Conservation (phyloP, 352 stramenopile genomes). For the Globisporangium carolinianum region DNA sequence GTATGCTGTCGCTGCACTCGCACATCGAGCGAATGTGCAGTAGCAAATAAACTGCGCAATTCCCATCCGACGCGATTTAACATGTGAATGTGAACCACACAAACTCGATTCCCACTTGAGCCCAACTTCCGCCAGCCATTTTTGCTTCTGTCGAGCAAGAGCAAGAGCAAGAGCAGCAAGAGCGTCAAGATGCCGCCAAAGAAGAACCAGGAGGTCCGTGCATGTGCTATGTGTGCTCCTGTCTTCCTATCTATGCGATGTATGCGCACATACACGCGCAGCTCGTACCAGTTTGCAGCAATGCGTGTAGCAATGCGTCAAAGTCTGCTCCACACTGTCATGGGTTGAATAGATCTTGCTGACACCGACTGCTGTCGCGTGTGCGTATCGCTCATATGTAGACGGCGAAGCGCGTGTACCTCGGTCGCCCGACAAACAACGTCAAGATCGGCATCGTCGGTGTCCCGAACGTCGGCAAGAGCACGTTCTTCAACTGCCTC, state of each 20-base stretch:
- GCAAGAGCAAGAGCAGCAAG: too few relatives aligned
- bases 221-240: not conserved
- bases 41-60: too few relatives aligned
- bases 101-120: too few relatives aligned
- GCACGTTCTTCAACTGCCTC: constrained; percentile 99
- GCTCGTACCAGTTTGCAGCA: too few relatives aligned
- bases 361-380: not conserved
- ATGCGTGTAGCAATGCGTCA: too few relatives aligned
- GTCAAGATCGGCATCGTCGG: constrained; percentile 99
- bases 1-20: too few relatives aligned
- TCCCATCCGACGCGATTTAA: too few relatives aligned
- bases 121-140: not conserved
- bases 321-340: too few relatives aligned
- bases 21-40: too few relatives aligned
- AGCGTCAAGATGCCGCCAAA: constrained; percentile 61
- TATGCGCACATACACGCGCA: not conserved
- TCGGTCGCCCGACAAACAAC: constrained; percentile 87
- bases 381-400: not conserved
- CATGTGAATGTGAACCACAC: too few relatives aligned
- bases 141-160: not conserved
- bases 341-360: too few relatives aligned
- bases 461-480: constrained; percentile 99
- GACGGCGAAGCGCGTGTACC: constrained; percentile 54
- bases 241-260: not conserved
- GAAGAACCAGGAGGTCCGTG: constrained; percentile 76